Percentiles rank a stretch among this genome's conserved stretches.
phyloP scores from a whole-genome alignment of 306 rosid genomes.

The Astragalus membranaceus region DNA sequence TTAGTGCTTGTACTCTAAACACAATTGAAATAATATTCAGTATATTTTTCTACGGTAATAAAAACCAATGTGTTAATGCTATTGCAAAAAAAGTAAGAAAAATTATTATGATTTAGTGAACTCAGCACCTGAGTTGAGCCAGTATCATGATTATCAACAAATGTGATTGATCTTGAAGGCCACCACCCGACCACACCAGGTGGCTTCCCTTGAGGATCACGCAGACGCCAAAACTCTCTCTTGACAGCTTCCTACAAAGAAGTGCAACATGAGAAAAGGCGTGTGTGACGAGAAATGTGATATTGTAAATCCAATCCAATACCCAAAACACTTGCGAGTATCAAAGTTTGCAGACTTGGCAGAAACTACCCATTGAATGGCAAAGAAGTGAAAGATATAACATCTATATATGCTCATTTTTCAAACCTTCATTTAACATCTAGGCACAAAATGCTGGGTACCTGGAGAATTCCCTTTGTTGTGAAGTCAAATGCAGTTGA shows the following conservation, averaged over 20 bases:
- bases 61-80: not conserved
- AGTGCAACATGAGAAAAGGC: not conserved
- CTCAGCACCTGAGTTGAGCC: slow-evolving; percentile 81
- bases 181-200: slow-evolving; percentile 90
- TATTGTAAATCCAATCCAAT: not conserved
- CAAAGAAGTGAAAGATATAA: not conserved
- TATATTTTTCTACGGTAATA: too few species aligned
- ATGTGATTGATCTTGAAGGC: slow-evolving; percentile 87
- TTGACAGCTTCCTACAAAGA: slow-evolving; percentile 78
- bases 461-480: slow-evolving; percentile 97
- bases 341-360: not conserved
- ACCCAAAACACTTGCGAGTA: not conserved
- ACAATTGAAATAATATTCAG: too few species aligned
- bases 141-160: slow-evolving; percentile 84
- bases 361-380: not conserved
- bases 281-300: not conserved
- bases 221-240: slow-evolving; percentile 71
- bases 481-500: slow-evolving; percentile 95
- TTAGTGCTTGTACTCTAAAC: too few species aligned
- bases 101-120: not conserved
- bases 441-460: slow-evolving; percentile 17
- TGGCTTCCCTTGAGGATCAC: slow-evolving; percentile 79
- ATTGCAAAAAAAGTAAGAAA: not conserved
- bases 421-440: not conserved
- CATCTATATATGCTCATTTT: not conserved